Evolutionary conservation across 164 flowering plant genomes (phyloP), one percentile per base, ranked within the genome.

Genomic region (Nelumbo lutea): DNA sequence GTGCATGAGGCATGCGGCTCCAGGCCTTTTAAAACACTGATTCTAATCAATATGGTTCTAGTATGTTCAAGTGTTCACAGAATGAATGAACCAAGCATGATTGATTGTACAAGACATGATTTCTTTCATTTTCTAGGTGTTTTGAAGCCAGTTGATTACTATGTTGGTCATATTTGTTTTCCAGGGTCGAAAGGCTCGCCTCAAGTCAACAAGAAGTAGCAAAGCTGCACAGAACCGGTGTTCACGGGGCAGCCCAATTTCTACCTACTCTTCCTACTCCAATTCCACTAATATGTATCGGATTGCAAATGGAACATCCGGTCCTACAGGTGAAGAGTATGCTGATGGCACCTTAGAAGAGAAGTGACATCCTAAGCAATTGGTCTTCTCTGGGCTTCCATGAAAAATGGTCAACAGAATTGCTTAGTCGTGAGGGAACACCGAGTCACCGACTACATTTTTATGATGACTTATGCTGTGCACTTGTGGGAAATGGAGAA

Each of bases 181-280:
- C 61, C 89, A 95, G 99, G 99, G 97, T 51, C 81, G 97, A 66
- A 92, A 85, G 77, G 97, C 97, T 67, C 97, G 94, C 38, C 79
- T 78, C 39, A 92, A 88, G 81, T 75, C 83, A 48, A 89, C 97
- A 61, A 86, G 96, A 80, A 92, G 96, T 62, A 84, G 83, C 78
- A 84, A 92, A 61, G 87, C 88, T 65, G 85, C 90, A 66, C 91
- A 89, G 80, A 86, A 76, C 75, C 85, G 91, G 70, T 66, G 80
- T 47, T 60, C 90, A 48, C 81, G 92, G 41, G 82, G 88, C 73
- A 88, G 85, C 79, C 84, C 86, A 65, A 80, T 70, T 83, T 79
- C 91, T 7, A 48, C 81, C 13, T 80, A 84, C 52, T 72, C 90
- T 59, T 79, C 88, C 42, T 82, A 85, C 69, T 82, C 92, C 58